Conservation (phyloP, 2,329 filamentous ascomycete genomes). For the Polychaeton citri region DNA sequence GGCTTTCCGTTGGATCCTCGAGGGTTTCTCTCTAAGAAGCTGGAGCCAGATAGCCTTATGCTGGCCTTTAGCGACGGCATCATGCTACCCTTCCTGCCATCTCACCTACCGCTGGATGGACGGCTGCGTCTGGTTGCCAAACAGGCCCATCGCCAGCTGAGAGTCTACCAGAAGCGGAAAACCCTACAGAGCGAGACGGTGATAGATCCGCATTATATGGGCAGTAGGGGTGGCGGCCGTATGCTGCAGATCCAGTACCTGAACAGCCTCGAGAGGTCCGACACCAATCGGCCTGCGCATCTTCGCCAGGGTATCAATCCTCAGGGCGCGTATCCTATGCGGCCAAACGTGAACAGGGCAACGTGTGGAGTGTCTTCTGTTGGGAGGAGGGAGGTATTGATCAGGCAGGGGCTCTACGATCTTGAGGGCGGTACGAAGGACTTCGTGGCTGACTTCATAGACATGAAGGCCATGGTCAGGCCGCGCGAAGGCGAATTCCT, state of each 20-base stretch:
- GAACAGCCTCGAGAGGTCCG: slow-evolving; percentile 24
- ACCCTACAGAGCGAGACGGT: slow-evolving; percentile 8
- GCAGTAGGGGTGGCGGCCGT: slow-evolving; percentile 24
- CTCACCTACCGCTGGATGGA: slow-evolving; percentile 20
- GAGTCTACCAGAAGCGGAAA: slow-evolving; percentile 31
- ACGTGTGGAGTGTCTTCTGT: slow-evolving; percentile 34
- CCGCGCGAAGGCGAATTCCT: slow-evolving; percentile 34
- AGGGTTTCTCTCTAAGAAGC: slow-evolving; percentile 13
- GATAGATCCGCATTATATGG: slow-evolving; percentile 15
- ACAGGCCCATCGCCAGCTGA: slow-evolving; percentile 29
- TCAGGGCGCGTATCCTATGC: slow-evolving; percentile 25
- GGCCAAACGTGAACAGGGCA: slow-evolving; percentile 19
- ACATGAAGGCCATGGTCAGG: slow-evolving; percentile 26
- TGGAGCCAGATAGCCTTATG: slow-evolving; percentile 30
- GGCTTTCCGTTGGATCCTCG: slow-evolving; percentile 36
- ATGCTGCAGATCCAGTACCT: slow-evolving; percentile 33
- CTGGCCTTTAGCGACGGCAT: slow-evolving; percentile 35
- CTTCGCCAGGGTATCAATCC: slow-evolving; percentile 18
- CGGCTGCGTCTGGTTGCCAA: slow-evolving; percentile 26
- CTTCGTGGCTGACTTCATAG: slow-evolving; percentile 27
- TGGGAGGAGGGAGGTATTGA: slow-evolving; percentile 23
- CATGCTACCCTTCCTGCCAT: slow-evolving; percentile 29
- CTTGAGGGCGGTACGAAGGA: slow-evolving; percentile 17
- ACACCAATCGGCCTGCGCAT: slow-evolving; percentile 21
- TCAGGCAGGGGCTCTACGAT: slow-evolving; percentile 17